Percentiles rank a stretch among this genome's conserved stretches.
Evolutionary conservation across 2,329 filamentous ascomycete genomes (phyloP).

Genomic region (Cladobotryum protrusum): DNA sequence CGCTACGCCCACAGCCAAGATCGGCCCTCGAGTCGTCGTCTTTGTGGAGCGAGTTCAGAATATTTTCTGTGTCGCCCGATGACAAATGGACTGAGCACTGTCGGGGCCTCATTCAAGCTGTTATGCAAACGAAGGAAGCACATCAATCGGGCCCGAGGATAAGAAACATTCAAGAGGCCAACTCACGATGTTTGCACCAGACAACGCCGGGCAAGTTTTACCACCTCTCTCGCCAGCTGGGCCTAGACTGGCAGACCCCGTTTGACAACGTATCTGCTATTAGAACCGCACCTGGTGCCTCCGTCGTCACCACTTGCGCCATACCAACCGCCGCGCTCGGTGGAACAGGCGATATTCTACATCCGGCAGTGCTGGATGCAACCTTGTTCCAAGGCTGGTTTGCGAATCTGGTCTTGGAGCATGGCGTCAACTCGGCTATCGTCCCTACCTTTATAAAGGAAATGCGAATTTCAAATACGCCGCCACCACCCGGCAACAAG

Average conservation of each 20-base stretch:
- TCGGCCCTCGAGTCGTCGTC: slow-evolving; percentile 14
- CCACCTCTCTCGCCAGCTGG: slow-evolving; percentile 9
- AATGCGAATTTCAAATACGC: no score
- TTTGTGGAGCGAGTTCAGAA: slow-evolving; percentile 19
- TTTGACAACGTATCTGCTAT: slow-evolving; percentile 13
- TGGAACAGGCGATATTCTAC: slow-evolving; percentile 3
- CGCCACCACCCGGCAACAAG: no score
- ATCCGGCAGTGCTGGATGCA: background rate
- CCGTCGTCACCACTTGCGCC: background rate
- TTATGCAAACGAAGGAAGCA: background rate
- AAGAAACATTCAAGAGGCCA: no score
- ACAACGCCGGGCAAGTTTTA: slow-evolving; percentile 10
- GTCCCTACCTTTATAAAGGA: slow-evolving; percentile 2
- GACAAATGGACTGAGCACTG: slow-evolving; percentile 21
- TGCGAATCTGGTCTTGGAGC: slow-evolving; percentile 5
- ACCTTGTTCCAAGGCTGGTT: background rate
- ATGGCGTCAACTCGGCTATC: slow-evolving; percentile 16
- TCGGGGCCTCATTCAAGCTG: slow-evolving; percentile 18
- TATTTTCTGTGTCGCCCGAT: slow-evolving; percentile 15
- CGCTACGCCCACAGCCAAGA: slow-evolving; percentile 11
- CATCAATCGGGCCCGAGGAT: no score
- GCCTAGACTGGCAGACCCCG: slow-evolving; percentile 12
- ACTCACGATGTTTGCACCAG: no score
- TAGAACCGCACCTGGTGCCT: slow-evolving; percentile 6
- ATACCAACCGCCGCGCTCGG: slow-evolving; percentile 1